Base-by-base conservation (phyloP, 495 filamentous ascomycete genomes). In the Penicilliopsis zonata region DNA sequence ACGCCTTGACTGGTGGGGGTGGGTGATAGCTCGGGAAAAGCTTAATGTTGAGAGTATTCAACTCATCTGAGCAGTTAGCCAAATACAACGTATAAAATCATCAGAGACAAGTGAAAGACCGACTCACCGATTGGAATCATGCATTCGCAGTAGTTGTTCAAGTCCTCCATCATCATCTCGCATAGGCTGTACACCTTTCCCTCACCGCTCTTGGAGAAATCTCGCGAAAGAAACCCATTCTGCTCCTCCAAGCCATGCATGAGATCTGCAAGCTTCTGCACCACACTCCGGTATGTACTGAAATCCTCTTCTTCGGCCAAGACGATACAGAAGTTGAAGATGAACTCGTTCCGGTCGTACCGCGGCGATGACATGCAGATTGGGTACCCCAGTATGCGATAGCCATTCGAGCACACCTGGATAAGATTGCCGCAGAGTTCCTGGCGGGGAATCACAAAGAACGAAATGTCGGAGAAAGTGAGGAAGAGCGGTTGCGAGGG, bases 131-230 rank as follows among this genome's bases (percentile, higher is more conserved):
- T 84, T 2, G 87, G 84, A 43, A 94, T 90, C 87, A 95, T 87
- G 71, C 85, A 93, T 61, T 98, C 90, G 44, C 80, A 84, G 43
- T 96, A 98, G 47, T 92, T 93, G 49, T 96, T 96, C 34, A 98
- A 55, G 45, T 96, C 87, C 59, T 94, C 83, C 61, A 93, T 80
- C 34, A 98, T 67, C 40, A 86, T 86, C 59, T 95, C 86, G 41
- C 93, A 76, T 18, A 98, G 57, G 23, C 76, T 80, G 50, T 84
- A 76, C 44, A 98, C 63, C 69, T 54, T 84, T 44, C 60, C 78
- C 45, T 45, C 71, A 5, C 65, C 63, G 18, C 60, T 56, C 20
- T 61, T 59, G 0, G 57, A 63, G 33, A 53, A 47, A 28, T 66
- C 62, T 3, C 50, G 47, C 2, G 55, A 61, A 37, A 95, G 53